Conservation (phyloP, 192 early-diverging fungal genomes). For the Coemansia sp. region DNA sequence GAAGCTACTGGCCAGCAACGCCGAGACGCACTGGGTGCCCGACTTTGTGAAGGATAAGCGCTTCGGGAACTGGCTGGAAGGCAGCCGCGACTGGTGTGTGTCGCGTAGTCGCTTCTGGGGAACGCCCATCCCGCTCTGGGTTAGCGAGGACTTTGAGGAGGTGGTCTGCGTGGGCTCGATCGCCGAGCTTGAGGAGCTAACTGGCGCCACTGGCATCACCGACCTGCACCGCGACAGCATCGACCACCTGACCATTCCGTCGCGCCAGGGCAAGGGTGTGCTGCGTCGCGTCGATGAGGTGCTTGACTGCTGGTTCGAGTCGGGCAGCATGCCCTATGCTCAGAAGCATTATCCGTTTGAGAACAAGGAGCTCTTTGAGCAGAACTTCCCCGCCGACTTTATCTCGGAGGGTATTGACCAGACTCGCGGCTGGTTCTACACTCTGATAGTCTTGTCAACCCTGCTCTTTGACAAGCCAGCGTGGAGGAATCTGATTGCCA, state of each 20-base stretch:
- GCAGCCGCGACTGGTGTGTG: constrained; percentile 96
- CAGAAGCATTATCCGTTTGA: constrained; percentile 99
- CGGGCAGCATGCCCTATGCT: constrained; percentile 98
- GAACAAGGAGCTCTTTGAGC: constrained; percentile 83
- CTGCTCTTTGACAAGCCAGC: constrained; percentile 93
- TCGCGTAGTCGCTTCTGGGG: constrained; percentile 99
- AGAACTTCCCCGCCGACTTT: constrained; percentile 96
- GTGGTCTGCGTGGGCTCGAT: constrained; percentile 88
- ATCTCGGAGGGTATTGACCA: constrained; percentile 99
- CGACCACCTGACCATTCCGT: constrained; percentile 96
- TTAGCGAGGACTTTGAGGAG: constrained; percentile 87
- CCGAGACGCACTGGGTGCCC: constrained; percentile 91
- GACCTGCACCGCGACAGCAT: constrained; percentile 97
- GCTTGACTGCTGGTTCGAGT: constrained; percentile 99
- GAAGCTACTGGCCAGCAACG: constrained; percentile 83
- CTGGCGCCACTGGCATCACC: constrained; percentile 79
- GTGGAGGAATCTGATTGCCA: constrained; percentile 97
- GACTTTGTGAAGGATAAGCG: constrained; percentile 95
- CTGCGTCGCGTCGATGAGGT: constrained; percentile 92
- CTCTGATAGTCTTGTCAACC: constrained; percentile 93
- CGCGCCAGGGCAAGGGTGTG: constrained; percentile 78
- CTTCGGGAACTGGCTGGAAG: constrained; percentile 95
- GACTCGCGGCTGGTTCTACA: constrained; percentile 99
- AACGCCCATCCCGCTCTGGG: constrained; percentile 99
- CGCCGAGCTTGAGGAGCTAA: constrained; percentile 81